Percentiles rank a stretch among this genome's conserved stretches.
Conservation (phyloP, 805 yeast species). For the Babjeviella inositovora region DNA sequence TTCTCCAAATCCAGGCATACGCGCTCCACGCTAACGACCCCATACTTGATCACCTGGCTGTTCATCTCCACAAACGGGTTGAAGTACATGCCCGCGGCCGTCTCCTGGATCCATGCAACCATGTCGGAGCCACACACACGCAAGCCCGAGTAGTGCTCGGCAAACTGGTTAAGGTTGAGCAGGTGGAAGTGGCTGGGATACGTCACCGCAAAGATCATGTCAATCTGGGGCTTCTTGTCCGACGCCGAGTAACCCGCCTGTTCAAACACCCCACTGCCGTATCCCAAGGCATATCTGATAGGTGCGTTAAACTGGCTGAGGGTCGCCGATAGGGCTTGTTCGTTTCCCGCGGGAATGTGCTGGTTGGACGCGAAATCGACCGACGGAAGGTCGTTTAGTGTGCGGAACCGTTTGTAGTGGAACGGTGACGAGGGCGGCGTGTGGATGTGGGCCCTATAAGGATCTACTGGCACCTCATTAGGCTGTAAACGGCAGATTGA, state of each 20-base stretch:
- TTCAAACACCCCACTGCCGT: slow-evolving; percentile 85
- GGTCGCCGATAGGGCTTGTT: too few species aligned
- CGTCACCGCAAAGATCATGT: slow-evolving; percentile 70
- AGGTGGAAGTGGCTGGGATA: slow-evolving; percentile 67
- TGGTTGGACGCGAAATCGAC: too few species aligned
- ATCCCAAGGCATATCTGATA: slow-evolving; percentile 71
- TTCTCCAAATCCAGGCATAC: slow-evolving; percentile 56
- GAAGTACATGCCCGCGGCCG: slow-evolving; percentile 87
- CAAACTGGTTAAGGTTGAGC: slow-evolving; percentile 46
- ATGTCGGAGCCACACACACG: slow-evolving; percentile 41
- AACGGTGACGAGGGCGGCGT: too few species aligned
- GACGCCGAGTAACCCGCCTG: slow-evolving; percentile 29
- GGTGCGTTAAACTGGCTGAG: slow-evolving; percentile 53
- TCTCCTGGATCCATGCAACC: slow-evolving; percentile 40
- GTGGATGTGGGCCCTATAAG: too few species aligned
- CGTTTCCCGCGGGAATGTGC: too few species aligned
- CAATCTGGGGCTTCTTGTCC: slow-evolving; percentile 52
- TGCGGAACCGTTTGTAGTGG: too few species aligned
- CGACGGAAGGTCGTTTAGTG: too few species aligned
- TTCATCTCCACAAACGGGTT: slow-evolving; percentile 69
- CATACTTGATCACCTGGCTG: slow-evolving; percentile 52
- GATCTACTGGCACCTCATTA: too few species aligned
- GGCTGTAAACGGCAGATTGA: too few species aligned
- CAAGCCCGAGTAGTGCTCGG: slow-evolving; percentile 65
- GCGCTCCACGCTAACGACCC: slow-evolving; percentile 54